Evolutionary conservation across 1,284 basidiomycete species (phyloP).

Genomic region (Agaricales sp.): DNA sequence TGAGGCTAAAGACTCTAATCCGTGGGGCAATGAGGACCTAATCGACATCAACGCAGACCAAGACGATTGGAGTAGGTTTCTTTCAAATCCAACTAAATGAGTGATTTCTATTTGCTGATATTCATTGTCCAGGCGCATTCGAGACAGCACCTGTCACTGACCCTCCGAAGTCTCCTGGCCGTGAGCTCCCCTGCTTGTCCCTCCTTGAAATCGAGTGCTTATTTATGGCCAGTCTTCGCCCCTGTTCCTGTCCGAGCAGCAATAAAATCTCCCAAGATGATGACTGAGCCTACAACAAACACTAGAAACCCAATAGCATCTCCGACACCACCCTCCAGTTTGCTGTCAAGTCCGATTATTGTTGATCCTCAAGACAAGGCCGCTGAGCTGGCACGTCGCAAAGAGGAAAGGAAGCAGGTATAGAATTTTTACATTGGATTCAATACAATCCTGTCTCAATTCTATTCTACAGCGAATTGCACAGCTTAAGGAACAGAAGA

Average conservation of each 20-base stretch:
- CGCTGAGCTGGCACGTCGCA: slow-evolving; percentile 77
- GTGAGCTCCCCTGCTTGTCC: slow-evolving; percentile 11
- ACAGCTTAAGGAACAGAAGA: slow-evolving; percentile 63
- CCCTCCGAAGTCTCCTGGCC: neutral
- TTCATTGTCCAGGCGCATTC: slow-evolving; percentile 54
- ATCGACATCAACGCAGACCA: slow-evolving; percentile 88
- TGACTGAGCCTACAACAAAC: too few relatives aligned
- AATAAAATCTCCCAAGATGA: too few relatives aligned
- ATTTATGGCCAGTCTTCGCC: neutral
- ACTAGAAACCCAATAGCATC: too few relatives aligned
- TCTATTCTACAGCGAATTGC: slow-evolving; percentile 45
- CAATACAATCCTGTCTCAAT: slow-evolving; percentile 1
- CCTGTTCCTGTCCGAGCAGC: neutral
- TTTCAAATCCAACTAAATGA: neutral
- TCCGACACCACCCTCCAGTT: slow-evolving; percentile 54
- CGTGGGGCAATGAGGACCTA: slow-evolving; percentile 69
- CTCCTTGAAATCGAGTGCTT: neutral
- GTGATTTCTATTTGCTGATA: too few relatives aligned
- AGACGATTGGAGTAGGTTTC: slow-evolving; percentile 79
- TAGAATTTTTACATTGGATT: slow-evolving; percentile 10
- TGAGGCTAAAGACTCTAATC: slow-evolving; percentile 32
- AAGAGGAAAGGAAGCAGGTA: slow-evolving; percentile 82
- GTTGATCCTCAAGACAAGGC: too few relatives aligned
- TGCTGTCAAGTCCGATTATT: too few relatives aligned
- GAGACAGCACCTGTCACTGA: slow-evolving; percentile 46